Conservation (phyloP, 1,139 yeast genomes). For the Kodamaea plutei region DNA sequence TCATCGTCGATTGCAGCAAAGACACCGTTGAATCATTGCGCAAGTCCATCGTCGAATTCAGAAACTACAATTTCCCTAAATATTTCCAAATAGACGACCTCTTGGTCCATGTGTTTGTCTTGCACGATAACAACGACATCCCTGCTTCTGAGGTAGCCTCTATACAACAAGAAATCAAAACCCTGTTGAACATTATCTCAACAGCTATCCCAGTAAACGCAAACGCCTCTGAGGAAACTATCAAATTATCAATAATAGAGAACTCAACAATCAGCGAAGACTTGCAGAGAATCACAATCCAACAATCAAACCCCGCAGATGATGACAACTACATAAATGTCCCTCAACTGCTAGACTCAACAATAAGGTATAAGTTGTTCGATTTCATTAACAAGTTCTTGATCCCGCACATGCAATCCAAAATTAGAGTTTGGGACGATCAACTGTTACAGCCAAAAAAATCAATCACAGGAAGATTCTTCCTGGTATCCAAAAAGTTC, state of each 20-base stretch:
- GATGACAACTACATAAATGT: conserved; percentile 16
- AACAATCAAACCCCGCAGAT: too few species aligned
- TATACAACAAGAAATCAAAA: conserved; percentile 30
- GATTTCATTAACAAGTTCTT: conserved; percentile 56
- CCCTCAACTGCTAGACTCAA: conserved; percentile 35
- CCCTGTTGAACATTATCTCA: conserved; percentile 24
- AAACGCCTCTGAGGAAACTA: conserved; percentile 10
- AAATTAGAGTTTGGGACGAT: conserved; percentile 77
- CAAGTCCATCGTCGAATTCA: conserved; percentile 37
- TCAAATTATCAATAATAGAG: conserved; percentile 25
- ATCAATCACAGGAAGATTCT: conserved; percentile 69
- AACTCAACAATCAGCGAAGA: conserved; percentile 55
- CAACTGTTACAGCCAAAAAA: conserved; percentile 63
- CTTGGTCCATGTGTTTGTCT: conserved; percentile 42
- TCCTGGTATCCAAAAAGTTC: conserved; percentile 62
- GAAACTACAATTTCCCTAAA: conserved; percentile 47
- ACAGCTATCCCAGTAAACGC: conserved; percentile 26
- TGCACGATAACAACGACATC: conserved; percentile 26
- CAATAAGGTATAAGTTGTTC: conserved; percentile 41
- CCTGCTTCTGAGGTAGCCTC: conserved; percentile 14
- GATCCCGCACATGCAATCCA: conserved; percentile 75
- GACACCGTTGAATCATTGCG: conserved; percentile 50
- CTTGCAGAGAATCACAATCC: conserved; percentile 36
- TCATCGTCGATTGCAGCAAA: conserved; percentile 51
- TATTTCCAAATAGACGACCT: conserved; percentile 59